These are phyloP conservation scores for Paspalum notatum DNA, from an alignment of 176 grass and related monocot species.

Conservation along the genomic window DNA sequence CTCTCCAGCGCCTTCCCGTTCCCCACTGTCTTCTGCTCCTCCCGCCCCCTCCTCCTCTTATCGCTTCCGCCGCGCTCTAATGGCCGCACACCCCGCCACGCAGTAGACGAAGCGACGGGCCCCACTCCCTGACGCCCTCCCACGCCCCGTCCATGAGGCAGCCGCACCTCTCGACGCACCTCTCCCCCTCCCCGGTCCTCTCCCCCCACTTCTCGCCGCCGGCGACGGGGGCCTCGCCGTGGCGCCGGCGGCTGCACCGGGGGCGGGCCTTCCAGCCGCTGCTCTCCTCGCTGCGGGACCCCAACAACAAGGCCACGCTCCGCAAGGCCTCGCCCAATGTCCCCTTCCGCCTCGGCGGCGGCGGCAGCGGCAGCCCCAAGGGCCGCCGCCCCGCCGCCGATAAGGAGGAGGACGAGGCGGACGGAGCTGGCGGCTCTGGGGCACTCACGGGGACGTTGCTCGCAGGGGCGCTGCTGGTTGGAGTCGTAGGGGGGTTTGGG, in stretches of 20 bases:
- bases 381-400: constrained; percentile 39
- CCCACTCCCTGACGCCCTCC: constrained; percentile 26
- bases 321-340: constrained; percentile 79
- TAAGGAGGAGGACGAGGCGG: constrained; percentile 31
- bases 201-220: constrained; percentile 58
- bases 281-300: constrained; percentile 74
- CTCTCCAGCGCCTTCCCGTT: constrained; percentile 15
- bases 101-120: constrained; percentile 22
- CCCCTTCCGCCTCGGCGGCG: constrained; percentile 64
- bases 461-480: constrained; percentile 77
- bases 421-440: constrained; percentile 20
- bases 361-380: constrained; percentile 35
- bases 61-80: constrained; percentile 39
- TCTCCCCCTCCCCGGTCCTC: constrained; percentile 42
- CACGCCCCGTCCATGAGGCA: constrained; percentile 53
- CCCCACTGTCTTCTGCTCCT: neutral
- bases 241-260: constrained; percentile 35
- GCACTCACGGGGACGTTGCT: constrained; percentile 81
- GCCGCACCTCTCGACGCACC: constrained; percentile 53
- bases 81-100: constrained; percentile 34
- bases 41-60: neutral
- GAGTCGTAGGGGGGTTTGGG: constrained; percentile 86
- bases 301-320: constrained; percentile 74
- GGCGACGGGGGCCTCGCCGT: constrained; percentile 34
- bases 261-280: constrained; percentile 48